Conservation (phyloP, 1,284 basidiomycete species). For the Cryptococcus sp. region DNA sequence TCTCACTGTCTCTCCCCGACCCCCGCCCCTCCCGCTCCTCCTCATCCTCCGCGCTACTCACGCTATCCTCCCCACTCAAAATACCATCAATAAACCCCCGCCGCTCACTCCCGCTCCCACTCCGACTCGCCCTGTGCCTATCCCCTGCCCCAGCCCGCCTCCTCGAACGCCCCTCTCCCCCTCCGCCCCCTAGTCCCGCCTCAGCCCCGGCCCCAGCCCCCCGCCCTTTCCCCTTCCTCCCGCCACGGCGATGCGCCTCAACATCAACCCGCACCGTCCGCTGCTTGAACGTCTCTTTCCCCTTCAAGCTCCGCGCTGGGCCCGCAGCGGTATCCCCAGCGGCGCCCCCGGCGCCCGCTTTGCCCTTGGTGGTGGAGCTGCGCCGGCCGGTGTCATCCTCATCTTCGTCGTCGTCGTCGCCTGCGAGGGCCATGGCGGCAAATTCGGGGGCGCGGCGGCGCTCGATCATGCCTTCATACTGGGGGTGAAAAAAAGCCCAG, state of each 20-base stretch:
- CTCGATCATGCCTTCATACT: constrained; percentile 50
- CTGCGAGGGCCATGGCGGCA: constrained; percentile 42
- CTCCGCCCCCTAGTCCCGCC: constrained; percentile 1
- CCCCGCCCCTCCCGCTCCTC: constrained; percentile 1
- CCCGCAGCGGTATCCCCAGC: constrained; percentile 7
- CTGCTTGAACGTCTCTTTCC: constrained; percentile 44
- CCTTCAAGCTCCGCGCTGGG: constrained; percentile 36
- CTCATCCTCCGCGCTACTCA: constrained; percentile 12
- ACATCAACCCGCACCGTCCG: constrained; percentile 9
- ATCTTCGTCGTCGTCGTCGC: constrained; percentile 45
- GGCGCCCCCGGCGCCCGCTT: constrained; percentile 1
- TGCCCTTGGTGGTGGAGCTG: constrained; percentile 3
- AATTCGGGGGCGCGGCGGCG: constrained; percentile 48
- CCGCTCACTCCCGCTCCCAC: constrained; percentile 9
- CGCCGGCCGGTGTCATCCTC: constrained; percentile 31
- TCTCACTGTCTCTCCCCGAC: constrained; percentile 2
- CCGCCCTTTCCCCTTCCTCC: constrained; percentile 11
- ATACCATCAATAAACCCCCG: constrained; percentile 37
- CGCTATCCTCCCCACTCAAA: constrained; percentile 12
- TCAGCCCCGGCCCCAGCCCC: too few species aligned
- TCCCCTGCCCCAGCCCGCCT: neutral
- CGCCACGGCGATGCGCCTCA: neutral
- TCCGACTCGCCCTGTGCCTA: neutral
- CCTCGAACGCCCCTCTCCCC: constrained; percentile 7
- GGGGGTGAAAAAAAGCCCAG: neutral